Base-by-base conservation (phyloP, 1,284 basidiomycete genomes). In the Stygiomarasmius scandens region DNA sequence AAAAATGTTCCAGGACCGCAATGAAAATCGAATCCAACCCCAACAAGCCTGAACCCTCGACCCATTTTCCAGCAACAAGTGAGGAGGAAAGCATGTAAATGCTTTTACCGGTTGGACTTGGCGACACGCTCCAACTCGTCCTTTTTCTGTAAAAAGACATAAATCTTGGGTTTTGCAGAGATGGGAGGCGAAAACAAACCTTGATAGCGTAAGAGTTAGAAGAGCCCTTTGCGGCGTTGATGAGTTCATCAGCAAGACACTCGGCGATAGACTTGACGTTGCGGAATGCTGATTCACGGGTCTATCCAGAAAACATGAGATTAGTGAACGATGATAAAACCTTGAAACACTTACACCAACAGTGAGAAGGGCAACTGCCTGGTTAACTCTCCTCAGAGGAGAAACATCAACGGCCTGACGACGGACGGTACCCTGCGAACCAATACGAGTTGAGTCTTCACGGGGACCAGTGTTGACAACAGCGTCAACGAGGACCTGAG, bases 161-260 rank as follows among this genome's bases (percentile, higher is more conserved):
- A 41, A 24, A 48, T 1, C 14, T 16, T 44, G 58, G 46, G 49
- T 49, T 29, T 47, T 32, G 19, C 43, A 32, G 24, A 32, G 51
- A 29, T 63, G 57, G 55, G 55, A 54, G 25, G 43, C 27, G 9
- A 20, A 43, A 19, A 66, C 80, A 49, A 50, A 90, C 91, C 90
- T 97, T 97, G 87, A 99, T 99, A 67, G 97, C 96, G 77, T 98
- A 99, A 63, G 96, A 98, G 92, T 99, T 99, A 71, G 96, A 98
- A 60, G 97, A 99, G 66, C 97, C 97, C 86, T 99, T 99, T 70
- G 97, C 97, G 61, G 97, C 97, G 80, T 99, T 99, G 87, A 99
- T 98, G 70, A 99, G 91, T 80, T 99, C 97, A 75, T 99, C 97
- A 65, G 97, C 97, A 61, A 99, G 87, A 81, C 96, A 98, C 83